Base-by-base conservation (phyloP, 768 basidiomycete species). In the Leccinum arenicola region DNA sequence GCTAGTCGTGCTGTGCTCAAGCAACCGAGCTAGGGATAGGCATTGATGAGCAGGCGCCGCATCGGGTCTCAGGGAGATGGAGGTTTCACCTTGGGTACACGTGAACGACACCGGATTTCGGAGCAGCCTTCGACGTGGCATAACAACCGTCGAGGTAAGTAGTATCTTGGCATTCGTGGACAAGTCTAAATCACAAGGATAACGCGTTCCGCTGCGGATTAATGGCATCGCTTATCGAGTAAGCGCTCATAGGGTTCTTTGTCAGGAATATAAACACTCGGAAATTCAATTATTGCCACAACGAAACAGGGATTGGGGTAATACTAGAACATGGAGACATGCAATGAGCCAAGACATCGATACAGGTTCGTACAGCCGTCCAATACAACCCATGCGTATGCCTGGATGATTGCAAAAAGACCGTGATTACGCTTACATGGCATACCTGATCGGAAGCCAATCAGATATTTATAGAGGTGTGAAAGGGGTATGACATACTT, bases 401-500 rank as follows among this genome's bases (percentile, higher is more conserved):
- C 62, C 53, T 43, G 52, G 48, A 59, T 60, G 61, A 64, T 65
- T 65, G 69, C 58, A 62, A 54, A 55, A 55, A 29, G 45, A 71
- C 72, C 58, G 40, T 43, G 66, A 51, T 67, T 61, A 56, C 68
- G 65, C 4, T 74, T 83, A 85, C 84, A 85, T 84, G 63, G 84
- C 80, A 63, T 81, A 80, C 65, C 78, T 80, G 31, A 25, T 25
- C 12, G 4, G 45, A 29, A 52, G 21, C 15, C 23, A 17, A 55
- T 65, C 27, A 63, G 59, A 14, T 23, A 49, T 27, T 45, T 35
- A 40, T 38, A 14, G 2, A 12, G 55, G n/a, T 47, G 8, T 3
- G 29, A 7, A 25, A 48, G 10, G n/a, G 29, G 0, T 7, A 3
- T 23, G 25, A 75, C 91, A 67, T 71, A 98, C 95, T 98, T 98